These are phyloP conservation scores for Cyclocybe cylindracea DNA, from an alignment of 768 basidiomycete species.

Conservation along the genomic window DNA sequence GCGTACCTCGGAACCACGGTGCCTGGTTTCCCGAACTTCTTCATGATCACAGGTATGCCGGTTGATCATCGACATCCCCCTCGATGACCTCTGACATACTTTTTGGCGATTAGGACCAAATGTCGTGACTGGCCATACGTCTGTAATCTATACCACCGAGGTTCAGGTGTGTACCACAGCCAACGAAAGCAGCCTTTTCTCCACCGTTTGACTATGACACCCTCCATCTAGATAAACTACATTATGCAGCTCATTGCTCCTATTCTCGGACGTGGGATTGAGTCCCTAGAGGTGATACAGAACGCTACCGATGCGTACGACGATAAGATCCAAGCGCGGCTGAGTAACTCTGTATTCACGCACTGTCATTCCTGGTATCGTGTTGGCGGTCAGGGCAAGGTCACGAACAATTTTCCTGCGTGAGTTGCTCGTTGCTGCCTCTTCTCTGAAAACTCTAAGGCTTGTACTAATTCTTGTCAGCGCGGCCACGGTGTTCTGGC, in stretches of 20 bases:
- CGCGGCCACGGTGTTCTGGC: constrained; percentile 28
- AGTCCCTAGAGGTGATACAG: constrained; percentile 34
- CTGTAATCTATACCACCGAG: constrained; percentile 42
- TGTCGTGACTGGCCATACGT: constrained; percentile 41
- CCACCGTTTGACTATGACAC: neutral
- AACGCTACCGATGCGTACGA: constrained; percentile 40
- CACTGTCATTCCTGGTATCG: constrained; percentile 44
- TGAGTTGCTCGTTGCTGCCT: constrained; percentile 7
- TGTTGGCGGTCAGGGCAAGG: constrained; percentile 32
- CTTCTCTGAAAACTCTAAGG: neutral
- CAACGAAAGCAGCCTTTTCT: neutral
- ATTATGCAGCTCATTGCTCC: constrained; percentile 41
- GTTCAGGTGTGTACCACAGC: constrained; percentile 30
- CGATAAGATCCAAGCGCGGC: constrained; percentile 32
- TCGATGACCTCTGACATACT: neutral
- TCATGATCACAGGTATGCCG: constrained; percentile 35
- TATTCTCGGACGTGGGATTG: constrained; percentile 30
- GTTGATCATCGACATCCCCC: neutral
- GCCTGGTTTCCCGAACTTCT: constrained; percentile 49
- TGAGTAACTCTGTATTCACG: constrained; percentile 32
- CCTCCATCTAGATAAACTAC: constrained; percentile 37
- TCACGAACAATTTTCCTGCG: constrained; percentile 41
- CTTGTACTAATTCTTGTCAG: constrained; percentile 4
- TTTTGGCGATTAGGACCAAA: constrained; percentile 34
- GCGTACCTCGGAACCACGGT: constrained; percentile 44